Percentiles rank a stretch among this genome's conserved stretches.
Evolutionary conservation across 1,284 basidiomycete species (phyloP).

Genomic region (Pulveroboletus sp.): DNA sequence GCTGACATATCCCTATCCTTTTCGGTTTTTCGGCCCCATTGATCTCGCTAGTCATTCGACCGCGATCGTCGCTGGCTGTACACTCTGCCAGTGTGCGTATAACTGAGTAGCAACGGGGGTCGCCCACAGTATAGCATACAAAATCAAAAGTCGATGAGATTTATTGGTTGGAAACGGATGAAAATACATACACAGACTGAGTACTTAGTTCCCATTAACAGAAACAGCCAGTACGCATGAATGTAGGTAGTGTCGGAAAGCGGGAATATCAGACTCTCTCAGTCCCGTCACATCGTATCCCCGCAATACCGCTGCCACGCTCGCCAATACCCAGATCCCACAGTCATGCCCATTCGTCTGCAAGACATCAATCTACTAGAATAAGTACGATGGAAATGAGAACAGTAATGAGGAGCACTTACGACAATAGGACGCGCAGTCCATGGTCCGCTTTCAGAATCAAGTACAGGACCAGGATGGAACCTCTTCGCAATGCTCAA

Average conservation of each 20-base stretch:
- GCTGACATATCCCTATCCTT: too few species aligned
- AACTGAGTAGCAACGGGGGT: too few species aligned
- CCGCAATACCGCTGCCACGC: conserved; percentile 10
- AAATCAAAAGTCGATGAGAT: too few species aligned
- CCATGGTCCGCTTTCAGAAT: neutral
- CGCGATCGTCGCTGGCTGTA: too few species aligned
- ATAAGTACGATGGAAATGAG: too few species aligned
- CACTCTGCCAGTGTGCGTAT: too few species aligned
- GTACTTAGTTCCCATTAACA: neutral
- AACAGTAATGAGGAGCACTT: too few species aligned
- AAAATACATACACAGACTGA: neutral
- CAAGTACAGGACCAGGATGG: neutral
- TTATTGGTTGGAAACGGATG: neutral
- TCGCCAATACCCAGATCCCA: conserved; percentile 23
- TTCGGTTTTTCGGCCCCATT: too few species aligned
- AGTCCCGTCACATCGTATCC: conserved; percentile 11
- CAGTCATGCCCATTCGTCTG: conserved; percentile 7
- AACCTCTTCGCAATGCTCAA: neutral
- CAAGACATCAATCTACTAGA: neutral
- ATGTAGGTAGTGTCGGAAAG: conserved; percentile 9
- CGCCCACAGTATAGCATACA: too few species aligned
- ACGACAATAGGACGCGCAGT: neutral
- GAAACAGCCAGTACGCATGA: neutral
- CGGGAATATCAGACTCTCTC: conserved; percentile 6
- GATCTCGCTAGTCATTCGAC: too few species aligned